Conservation (phyloP, 164 flowering plant species). For the Warburgia ugandensis region DNA sequence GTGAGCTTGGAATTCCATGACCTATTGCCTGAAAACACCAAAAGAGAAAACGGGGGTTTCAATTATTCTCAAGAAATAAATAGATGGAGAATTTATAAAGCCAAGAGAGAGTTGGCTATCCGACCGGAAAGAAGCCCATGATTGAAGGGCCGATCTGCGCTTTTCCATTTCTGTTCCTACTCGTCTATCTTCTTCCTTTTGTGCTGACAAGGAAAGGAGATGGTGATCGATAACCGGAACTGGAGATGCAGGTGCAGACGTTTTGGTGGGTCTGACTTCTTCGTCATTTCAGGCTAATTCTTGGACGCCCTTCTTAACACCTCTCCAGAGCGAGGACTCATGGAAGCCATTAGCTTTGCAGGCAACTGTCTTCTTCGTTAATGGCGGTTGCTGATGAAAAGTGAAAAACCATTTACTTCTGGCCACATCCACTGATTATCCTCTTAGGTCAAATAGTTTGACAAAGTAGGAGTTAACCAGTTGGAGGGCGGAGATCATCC, state of each 20-base stretch:
- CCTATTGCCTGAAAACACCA: conserved; percentile 18
- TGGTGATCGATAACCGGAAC: conserved; percentile 37
- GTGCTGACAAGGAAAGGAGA: conserved; percentile 19
- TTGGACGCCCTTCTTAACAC: conserved; percentile 26
- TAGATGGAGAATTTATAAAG: neutral
- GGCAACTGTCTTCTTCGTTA: no score
- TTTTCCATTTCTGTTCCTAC: conserved; percentile 28
- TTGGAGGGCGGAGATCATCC: no score
- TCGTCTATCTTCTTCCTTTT: no score
- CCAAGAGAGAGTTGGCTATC: neutral
- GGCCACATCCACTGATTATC: no score
- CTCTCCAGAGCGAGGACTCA: neutral
- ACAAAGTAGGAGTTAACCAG: no score
- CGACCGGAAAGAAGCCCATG: conserved; percentile 48
- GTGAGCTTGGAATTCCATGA: conserved; percentile 23
- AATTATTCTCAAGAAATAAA: no score
- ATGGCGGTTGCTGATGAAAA: no score
- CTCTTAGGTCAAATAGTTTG: no score
- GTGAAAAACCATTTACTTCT: no score
- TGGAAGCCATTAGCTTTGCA: neutral
- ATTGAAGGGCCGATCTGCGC: conserved; percentile 31
- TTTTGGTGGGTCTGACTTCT: neutral
- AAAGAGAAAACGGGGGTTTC: neutral
- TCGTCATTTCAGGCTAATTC: conserved; percentile 17
- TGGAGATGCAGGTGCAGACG: conserved; percentile 15